phyloP scores from a whole-genome alignment of 345 rosid genomes.

The Xanthoceras sorbifolium region DNA sequence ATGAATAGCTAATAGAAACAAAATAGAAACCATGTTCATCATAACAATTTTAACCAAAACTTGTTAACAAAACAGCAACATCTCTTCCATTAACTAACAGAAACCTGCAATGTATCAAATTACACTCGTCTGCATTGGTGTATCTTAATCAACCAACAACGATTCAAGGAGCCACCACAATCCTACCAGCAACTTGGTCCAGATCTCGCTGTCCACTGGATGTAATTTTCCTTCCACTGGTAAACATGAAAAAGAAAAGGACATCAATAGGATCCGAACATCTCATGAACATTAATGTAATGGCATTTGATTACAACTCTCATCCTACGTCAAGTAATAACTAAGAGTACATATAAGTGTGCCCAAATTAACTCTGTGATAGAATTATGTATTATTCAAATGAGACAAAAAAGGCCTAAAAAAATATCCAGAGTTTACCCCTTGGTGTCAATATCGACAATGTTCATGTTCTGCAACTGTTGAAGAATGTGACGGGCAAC shows the following conservation, averaged over 20 bases:
- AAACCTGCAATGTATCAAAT: constrained; percentile 12
- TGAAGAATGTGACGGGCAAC: constrained; percentile 85
- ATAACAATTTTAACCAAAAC: constrained; percentile 11
- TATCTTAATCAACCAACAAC: neutral
- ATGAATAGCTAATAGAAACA: neutral
- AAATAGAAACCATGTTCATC: neutral
- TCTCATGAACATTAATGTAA: neutral
- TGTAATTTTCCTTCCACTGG: constrained; percentile 84
- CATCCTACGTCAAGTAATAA: too few relatives aligned
- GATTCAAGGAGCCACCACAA: constrained; percentile 49
- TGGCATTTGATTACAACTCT: too few relatives aligned
- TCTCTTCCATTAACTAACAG: constrained; percentile 19
- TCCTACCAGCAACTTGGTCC: constrained; percentile 89
- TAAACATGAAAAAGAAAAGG: neutral
- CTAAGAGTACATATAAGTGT: neutral
- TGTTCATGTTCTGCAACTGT: constrained; percentile 71
- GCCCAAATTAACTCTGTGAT: neutral
- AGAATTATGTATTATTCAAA: too few relatives aligned
- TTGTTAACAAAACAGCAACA: neutral
- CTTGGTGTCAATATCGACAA: constrained; percentile 60
- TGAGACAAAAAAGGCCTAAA: neutral
- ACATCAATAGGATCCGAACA: neutral
- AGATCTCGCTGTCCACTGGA: constrained; percentile 88
- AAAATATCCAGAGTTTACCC: constrained; percentile 44
- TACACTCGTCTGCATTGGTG: neutral